Base-by-base conservation (phyloP, 1,284 basidiomycete genomes). In the Microbotryum scabiosae region DNA sequence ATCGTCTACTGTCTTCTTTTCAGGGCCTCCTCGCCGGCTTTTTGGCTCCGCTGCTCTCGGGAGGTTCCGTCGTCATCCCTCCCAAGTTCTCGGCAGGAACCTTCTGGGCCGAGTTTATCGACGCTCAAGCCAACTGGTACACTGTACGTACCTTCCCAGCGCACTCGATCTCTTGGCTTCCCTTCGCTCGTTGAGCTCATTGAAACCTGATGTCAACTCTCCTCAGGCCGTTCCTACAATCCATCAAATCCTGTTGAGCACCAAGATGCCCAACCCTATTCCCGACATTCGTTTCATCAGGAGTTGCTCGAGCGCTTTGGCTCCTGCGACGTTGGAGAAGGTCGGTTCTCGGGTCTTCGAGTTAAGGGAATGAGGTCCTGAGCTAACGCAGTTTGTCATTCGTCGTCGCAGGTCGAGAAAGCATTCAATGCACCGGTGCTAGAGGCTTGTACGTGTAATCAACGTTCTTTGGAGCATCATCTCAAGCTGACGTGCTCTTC, bases 21-120 rank as follows among this genome's bases (percentile, higher is more conserved):
- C 68, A 72, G 60, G 83, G 83, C 43, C 80, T 85, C 50, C 78
- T 84, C 32, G 81, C 82, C 58, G 84, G 83, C 65, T 76, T 85
- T 26, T 77, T 84, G 21, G 80, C 83, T 9, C 82, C 84, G 1
- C 73, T 84, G 7, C 76, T 82, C 47, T 80, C 82, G 21, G 80
- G 82, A 5, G 82, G 82, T 9, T 79, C 79, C 63, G 78, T 82
- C 4, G 81, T 85, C 62, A 81, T 85, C 71, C 83, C 83, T 51
- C 72, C 76, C 45, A 76, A 75, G 56, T 85, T 85, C 73, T 80
- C 82, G 56, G 81, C 83, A 2, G 75, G 77, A 51, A 76, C 77
- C 0, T 86, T 85, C 69, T 86, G 84, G 84, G 73, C 73, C 21
- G 79, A 84, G 51, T 78, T 82, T 3, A 72, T 70, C n/a, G 71